phyloP scores from a whole-genome alignment of 2,329 filamentous ascomycete species.

The Ambrosiella cleistominuta region DNA sequence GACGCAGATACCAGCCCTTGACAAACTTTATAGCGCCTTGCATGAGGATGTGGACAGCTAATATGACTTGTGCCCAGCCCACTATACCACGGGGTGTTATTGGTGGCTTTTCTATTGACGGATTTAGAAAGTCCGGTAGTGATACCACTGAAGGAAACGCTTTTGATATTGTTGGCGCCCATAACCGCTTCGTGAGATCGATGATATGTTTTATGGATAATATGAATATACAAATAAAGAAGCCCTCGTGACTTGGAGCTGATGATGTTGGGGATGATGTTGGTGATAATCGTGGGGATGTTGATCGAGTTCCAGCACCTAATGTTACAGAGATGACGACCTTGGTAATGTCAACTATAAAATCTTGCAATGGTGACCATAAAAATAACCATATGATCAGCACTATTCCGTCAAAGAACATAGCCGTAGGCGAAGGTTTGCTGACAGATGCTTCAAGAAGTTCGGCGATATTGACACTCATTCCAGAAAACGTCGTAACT shows the following conservation, averaged over 20 bases:
- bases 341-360: conserved; percentile 78
- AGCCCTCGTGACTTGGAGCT: conserved; percentile 34
- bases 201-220: conserved; percentile 5
- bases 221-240: conserved; percentile 15
- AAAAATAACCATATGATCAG: conserved; percentile 54
- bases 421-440: conserved; percentile 58
- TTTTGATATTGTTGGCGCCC: conserved; percentile 8
- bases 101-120: background rate
- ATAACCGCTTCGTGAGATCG: conserved; percentile 6
- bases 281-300: background rate
- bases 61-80: conserved; percentile 44
- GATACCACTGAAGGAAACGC: conserved; percentile 1
- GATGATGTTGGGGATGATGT: conserved; percentile 29
- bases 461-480: conserved; percentile 72
- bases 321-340: conserved; percentile 84
- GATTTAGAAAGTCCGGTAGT: conserved; percentile 11
- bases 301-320: conserved; percentile 37
- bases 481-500: conserved; percentile 56
- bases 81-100: conserved; percentile 1
- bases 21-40: conserved; percentile 57
- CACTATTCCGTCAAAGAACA: conserved; percentile 21
- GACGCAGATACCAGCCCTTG: conserved; percentile 47
- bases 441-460: conserved; percentile 78
- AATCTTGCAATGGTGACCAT: conserved; percentile 72
- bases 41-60: conserved; percentile 59